Base-by-base conservation (phyloP, 2,329 filamentous ascomycete genomes). In the Penicillium crustosum region DNA sequence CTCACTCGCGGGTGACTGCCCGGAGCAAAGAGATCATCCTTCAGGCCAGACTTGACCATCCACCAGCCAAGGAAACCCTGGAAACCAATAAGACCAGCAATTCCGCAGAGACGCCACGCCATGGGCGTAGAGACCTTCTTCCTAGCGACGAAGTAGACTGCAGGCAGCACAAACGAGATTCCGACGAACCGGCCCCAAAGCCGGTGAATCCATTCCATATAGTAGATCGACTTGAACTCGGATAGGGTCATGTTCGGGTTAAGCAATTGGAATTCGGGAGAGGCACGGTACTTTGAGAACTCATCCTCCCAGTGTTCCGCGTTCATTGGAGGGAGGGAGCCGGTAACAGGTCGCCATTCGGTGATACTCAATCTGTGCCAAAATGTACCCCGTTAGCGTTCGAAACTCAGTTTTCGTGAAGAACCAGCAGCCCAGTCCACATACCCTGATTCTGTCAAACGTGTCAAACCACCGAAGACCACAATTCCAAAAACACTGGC, bases 171-270 rank as follows among this genome's bases (percentile, higher is more conserved):
- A 75, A 97, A 97, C 50, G 91, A 89, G 61, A 97, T 76, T 58
- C 94, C 94, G 57, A 99, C 90, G 67, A 96, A 82, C 63, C 94
- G 88, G 45, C 94, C 94, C 93, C 94, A 97, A 55, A 97, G 83
- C 31, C 94, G 86, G 76, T 99, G 94, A 43, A 88, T 87, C 94
- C 94, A 99, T 81, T 99, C 94, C 94, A 97, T 97, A 76, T 89
- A 99, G 83, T 97, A 99, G 66, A 99, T 99, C 73, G 94, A 89
- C 77, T 97, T 97, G 81, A 97, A 99, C 74, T 99, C 94, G 58
- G 87, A 84, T 56, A 99, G 82, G 33, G 85, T 89, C 94, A 99
- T 99, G 74, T 91, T 86, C 33, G 93, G 89, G 78, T 99, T 99
- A 66, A 99, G 83, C 61, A 92, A 84, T 71, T 90, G 86, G 79